Evolutionary conservation across 2,329 filamentous ascomycete genomes (phyloP), one percentile per base, ranked within the genome.

Genomic region (Alternaria gansuensis): DNA sequence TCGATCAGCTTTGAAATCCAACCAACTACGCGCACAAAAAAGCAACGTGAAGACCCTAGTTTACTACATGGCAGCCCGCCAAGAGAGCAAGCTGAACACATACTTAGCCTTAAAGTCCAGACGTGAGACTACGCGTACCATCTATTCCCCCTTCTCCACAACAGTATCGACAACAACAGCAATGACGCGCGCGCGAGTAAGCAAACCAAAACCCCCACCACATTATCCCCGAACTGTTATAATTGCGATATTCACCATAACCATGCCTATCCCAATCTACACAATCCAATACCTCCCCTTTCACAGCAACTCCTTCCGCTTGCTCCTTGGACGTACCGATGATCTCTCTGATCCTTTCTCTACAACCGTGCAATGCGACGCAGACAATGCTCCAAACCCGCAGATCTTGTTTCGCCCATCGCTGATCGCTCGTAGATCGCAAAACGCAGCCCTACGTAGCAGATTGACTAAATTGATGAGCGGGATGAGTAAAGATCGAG

Each of bases 71-170:
- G 11, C 37, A 23, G 17, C 17, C 37, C 23, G 11, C 17, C 17
- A 9, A 13, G 8, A 2, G n/a, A 21, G 36, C 10, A 23, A 3
- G n/a, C 2, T 2, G 8, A 21, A 39, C 11, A 33, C 43, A 6
- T 28, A 46, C 43, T 21, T 28, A 50, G 21, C 24, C 37, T 48
- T 23, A 44, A 29, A 41, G 41, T 50, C 28, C 37, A n/a, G 14
- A 7, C 24, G 34, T 43, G 39, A 21, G 21, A 52, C 50, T 17
- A 31, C 29, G 6, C 5, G 26, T 28, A 28, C 26, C 26, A 28
- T 28, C 26, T 4, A 6, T 8, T 6, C 26, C 26, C 21, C 5
- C 7, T 21, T 28, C 26, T 40, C 10, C 37, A 40, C 11, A 23
- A 23, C 37, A 14, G 24, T 6, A 24, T 23, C 17, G 29, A 39